A percentile compares a stretch with the other conserved stretches of the same genome.
Evolutionary conservation across 768 basidiomycete species (phyloP).

Genomic region (Mycena venus): DNA sequence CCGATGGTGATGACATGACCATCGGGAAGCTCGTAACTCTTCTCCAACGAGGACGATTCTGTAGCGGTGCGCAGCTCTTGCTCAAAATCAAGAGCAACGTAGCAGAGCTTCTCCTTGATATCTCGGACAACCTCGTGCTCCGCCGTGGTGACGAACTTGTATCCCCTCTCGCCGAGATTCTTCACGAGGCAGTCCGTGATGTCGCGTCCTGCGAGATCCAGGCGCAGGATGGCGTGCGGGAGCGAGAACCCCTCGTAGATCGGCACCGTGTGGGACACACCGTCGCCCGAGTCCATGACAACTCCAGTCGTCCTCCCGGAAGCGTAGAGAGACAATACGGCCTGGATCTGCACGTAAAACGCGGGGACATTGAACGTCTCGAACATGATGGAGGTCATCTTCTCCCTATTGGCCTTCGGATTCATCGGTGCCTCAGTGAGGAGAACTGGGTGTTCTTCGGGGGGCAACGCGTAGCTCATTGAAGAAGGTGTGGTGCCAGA

Average conservation of each 20-base stretch:
- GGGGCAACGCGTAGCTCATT: constrained; percentile 81
- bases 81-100: constrained; percentile 28
- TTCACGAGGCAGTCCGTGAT: constrained; percentile 71
- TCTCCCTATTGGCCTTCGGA: constrained; percentile 79
- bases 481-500: constrained; percentile 46
- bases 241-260: constrained; percentile 81
- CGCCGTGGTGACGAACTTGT: constrained; percentile 80
- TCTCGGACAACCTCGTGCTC: constrained; percentile 83
- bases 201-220: constrained; percentile 76
- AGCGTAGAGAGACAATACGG: constrained; percentile 76
- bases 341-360: constrained; percentile 80
- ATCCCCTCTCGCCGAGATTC: constrained; percentile 76
- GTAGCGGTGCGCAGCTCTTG: constrained; percentile 23
- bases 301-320: constrained; percentile 80
- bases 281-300: constrained; percentile 56
- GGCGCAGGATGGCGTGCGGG: constrained; percentile 75
- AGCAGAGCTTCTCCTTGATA: constrained; percentile 75
- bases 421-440: constrained; percentile 82
- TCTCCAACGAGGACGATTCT: constrained; percentile 27
- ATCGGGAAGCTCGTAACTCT: constrained; percentile 58
- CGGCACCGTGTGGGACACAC: constrained; percentile 75
- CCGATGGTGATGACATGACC: constrained; percentile 82
- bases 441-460: constrained; percentile 80
- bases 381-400: constrained; percentile 84
- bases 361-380: constrained; percentile 82